These are phyloP conservation scores for Colletotrichum neosansevieriae DNA, from an alignment of 2,329 filamentous ascomycete genomes.

Conservation along the genomic window DNA sequence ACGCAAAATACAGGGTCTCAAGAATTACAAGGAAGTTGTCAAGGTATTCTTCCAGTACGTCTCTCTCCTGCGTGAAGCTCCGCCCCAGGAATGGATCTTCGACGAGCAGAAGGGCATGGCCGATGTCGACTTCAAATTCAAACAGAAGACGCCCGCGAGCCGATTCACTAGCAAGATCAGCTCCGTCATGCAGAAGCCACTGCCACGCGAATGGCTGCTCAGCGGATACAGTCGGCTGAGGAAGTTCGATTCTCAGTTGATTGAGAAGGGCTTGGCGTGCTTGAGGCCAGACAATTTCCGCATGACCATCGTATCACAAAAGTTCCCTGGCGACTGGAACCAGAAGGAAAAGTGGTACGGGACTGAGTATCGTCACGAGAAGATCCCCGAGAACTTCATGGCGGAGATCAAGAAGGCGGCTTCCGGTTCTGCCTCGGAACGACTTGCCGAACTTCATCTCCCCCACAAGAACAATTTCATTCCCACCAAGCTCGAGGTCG, in stretches of 20 bases:
- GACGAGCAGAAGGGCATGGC: conserved; percentile 91
- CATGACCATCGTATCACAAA: conserved; percentile 84
- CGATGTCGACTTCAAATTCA: conserved; percentile 95
- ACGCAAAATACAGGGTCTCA: conserved; percentile 66
- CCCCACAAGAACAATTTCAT: conserved; percentile 97
- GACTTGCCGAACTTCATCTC: conserved; percentile 81
- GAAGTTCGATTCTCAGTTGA: conserved; percentile 83
- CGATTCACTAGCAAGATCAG: conserved; percentile 89
- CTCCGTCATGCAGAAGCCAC: conserved; percentile 89
- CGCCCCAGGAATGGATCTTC: conserved; percentile 93
- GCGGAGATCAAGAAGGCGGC: conserved; percentile 75
- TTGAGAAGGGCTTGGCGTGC: conserved; percentile 78
- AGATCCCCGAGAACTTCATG: conserved; percentile 82
- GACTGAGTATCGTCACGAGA: conserved; percentile 89
- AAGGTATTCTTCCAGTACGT: conserved; percentile 94
- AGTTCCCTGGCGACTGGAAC: conserved; percentile 86
- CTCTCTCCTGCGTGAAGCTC: conserved; percentile 81
- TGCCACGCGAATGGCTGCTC: conserved; percentile 88
- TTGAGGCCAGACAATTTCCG: conserved; percentile 91
- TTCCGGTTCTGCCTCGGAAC: conserved; percentile 65
- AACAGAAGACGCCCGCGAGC: conserved; percentile 90
- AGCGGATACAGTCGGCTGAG: conserved; percentile 82
- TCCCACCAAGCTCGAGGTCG: conserved; percentile 90
- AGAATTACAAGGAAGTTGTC: conserved; percentile 83
- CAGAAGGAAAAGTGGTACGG: conserved; percentile 97